Base-by-base conservation (phyloP, 176 grass and related monocot genomes). In the Leersia perrieri region DNA sequence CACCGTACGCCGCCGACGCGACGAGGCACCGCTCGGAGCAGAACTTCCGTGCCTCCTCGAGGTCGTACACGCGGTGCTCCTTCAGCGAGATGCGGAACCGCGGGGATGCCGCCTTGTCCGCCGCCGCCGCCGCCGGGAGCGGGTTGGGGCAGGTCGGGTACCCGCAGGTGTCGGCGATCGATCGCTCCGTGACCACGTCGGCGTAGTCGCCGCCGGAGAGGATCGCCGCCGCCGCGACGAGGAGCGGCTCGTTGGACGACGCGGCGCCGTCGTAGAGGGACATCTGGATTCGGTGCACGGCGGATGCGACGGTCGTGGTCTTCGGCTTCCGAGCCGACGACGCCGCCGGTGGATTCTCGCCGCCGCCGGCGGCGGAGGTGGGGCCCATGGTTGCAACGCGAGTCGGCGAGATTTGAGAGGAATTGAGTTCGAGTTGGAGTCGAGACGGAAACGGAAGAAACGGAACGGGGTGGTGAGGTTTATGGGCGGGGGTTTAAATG, bases 51-150 rank as follows among this genome's bases (percentile, higher is more conserved):
- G 78, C 85, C 88, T 99, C 92, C 81, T 91, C 84, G 31, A 95
- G 86, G 92, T 95, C 96, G 75, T 95, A 99, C 44, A 95, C 92
- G 66, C 82, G 86, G 90, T 99, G 96, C 92, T 99, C 90, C 40
- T 87, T 74, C n/a, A 99, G 86, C 6, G 92, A 84, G 55, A 99
- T 87, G 72, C 57, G 96, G 66, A 87, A 98, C 44, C 83, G 87
- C 9, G 87, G 58, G 5, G n/a, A n/a, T n/a, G 33, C 42, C 27
- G 11, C 64, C 58, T 74, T 74, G 41, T 16, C 12, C 0, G 36
- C 34, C 16, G 16, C 5, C 15, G 16, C 2, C 31, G 35, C 18
- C 28, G 22, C 39, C 31, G 33, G 88, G 15, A 94, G 75, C 5
- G 84, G 42, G 47, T 51, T 82, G 20, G 78, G 72, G 82, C 90